These are phyloP conservation scores for Neocucurbitaria cava DNA, from an alignment of 2,329 filamentous ascomycete genomes.

Conservation along the genomic window DNA sequence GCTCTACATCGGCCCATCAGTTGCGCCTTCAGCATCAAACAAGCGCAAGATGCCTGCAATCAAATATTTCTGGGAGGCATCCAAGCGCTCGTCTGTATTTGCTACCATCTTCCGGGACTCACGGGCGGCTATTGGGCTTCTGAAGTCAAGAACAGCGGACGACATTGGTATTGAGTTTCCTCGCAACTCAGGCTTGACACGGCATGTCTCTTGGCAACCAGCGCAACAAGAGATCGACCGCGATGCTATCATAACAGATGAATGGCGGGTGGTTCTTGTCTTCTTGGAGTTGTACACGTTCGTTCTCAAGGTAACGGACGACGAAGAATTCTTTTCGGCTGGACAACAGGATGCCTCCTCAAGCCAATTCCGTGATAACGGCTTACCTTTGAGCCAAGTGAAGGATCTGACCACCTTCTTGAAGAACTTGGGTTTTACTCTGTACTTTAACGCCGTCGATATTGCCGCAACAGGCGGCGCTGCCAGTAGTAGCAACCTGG, in stretches of 20 bases:
- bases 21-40: slow-evolving; percentile 43
- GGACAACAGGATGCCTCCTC: slow-evolving; percentile 43
- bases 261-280: slow-evolving; percentile 88
- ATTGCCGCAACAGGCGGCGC: slow-evolving; percentile 56
- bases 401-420: slow-evolving; percentile 80
- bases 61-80: slow-evolving; percentile 83
- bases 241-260: slow-evolving; percentile 61
- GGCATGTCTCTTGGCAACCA: slow-evolving; percentile 43
- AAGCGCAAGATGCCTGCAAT: slow-evolving; percentile 66
- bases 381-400: slow-evolving; percentile 74
- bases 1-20: slow-evolving; percentile 78
- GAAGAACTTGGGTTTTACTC: slow-evolving; percentile 86
- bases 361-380: slow-evolving; percentile 60
- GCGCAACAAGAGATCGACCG: slow-evolving; percentile 40
- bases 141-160: slow-evolving; percentile 52
- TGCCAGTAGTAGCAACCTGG: slow-evolving; percentile 57
- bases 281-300: slow-evolving; percentile 96
- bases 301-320: slow-evolving; percentile 89
- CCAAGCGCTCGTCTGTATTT: slow-evolving; percentile 65
- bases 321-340: slow-evolving; percentile 88
- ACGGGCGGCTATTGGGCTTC: slow-evolving; percentile 63
- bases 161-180: slow-evolving; percentile 7
- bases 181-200: slow-evolving; percentile 17
- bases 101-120: slow-evolving; percentile 63
- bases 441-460: slow-evolving; percentile 83